A percentile compares a stretch with the other conserved stretches of the same genome.
Evolutionary conservation across 1,284 basidiomycete genomes (phyloP).

Genomic region (Ganoderma lucidum): DNA sequence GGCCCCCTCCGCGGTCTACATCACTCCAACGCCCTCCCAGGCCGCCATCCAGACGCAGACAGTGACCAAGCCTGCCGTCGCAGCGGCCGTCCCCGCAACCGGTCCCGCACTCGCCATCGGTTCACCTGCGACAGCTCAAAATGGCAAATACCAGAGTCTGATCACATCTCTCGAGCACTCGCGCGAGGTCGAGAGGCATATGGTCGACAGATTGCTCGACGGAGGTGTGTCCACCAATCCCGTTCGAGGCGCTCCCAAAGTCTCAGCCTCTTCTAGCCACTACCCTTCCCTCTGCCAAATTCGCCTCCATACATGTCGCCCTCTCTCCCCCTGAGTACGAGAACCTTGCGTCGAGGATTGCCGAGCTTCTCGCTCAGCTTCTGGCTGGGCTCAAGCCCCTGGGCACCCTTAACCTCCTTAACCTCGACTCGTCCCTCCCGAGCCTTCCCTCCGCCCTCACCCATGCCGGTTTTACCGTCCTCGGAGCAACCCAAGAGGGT

Average conservation of each 20-base stretch:
- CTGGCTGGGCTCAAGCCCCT: constrained; percentile 63
- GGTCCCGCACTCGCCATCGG: constrained; percentile 71
- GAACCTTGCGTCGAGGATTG: constrained; percentile 57
- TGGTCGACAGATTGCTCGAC: constrained; percentile 80
- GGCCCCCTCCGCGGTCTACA: constrained; percentile 67
- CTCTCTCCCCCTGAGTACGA: constrained; percentile 70
- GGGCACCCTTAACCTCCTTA: constrained; percentile 72
- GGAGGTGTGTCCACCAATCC: constrained; percentile 57
- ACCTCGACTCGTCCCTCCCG: constrained; percentile 54
- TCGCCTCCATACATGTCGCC: constrained; percentile 70
- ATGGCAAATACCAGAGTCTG: constrained; percentile 77
- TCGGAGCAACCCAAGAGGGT: constrained; percentile 49
- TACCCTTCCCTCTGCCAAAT: constrained; percentile 59
- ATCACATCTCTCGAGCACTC: constrained; percentile 63
- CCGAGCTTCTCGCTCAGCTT: constrained; percentile 65
- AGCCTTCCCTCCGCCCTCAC: constrained; percentile 64
- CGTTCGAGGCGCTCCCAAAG: constrained; percentile 22
- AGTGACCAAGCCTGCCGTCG: constrained; percentile 30
- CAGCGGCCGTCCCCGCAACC: constrained; percentile 40
- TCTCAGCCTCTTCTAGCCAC: constrained; percentile 55
- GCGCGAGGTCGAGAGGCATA: constrained; percentile 70
- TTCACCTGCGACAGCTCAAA: constrained; percentile 74
- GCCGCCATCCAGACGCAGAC: constrained; percentile 26
- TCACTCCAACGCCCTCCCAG: constrained; percentile 30
- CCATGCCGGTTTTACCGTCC: constrained; percentile 66